phyloP scores from a whole-genome alignment of 139 green algal species.

The Asterochloris sp. region DNA sequence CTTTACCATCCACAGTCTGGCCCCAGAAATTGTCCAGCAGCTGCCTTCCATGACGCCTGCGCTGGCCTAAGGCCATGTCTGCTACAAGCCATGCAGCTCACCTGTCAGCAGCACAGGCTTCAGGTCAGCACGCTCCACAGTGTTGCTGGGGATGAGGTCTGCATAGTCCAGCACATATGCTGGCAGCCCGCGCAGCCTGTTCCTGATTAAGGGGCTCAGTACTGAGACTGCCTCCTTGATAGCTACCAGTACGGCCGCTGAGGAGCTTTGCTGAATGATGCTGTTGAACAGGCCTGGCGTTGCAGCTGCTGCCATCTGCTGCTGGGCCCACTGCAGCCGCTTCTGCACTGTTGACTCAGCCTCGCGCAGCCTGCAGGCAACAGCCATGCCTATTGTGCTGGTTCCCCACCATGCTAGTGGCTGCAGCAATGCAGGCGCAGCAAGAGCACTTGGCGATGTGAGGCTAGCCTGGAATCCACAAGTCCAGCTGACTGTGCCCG shows the following conservation, averaged over 20 bases:
- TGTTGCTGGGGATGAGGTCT: conserved; percentile 73
- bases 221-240: conserved; percentile 63
- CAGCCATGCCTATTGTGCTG: not conserved
- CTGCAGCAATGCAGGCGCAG: too few species aligned
- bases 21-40: too few species aligned
- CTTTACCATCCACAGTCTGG: too few species aligned
- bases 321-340: conserved; percentile 10
- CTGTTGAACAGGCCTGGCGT: conserved; percentile 35
- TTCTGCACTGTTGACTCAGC: conserved; percentile 29
- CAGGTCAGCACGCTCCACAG: conserved; percentile 70
- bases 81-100: not conserved
- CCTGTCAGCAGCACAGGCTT: conserved; percentile 60
- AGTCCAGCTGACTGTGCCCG: too few species aligned
- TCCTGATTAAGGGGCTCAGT: conserved; percentile 70
- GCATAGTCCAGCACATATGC: conserved; percentile 80
- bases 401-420: too few species aligned
- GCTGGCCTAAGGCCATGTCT: too few species aligned
- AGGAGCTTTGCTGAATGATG: conserved; percentile 11
- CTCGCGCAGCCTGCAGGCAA: conserved; percentile 11
- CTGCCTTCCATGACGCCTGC: too few species aligned
- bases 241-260: not conserved
- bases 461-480: too few species aligned
- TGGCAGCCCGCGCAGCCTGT: conserved; percentile 64
- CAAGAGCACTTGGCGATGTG: too few species aligned
- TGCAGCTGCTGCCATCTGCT: conserved; percentile 22